Evolutionary conservation across 2,329 filamentous ascomycete genomes (phyloP).

Genomic region (Metarhizium anisopliae): DNA sequence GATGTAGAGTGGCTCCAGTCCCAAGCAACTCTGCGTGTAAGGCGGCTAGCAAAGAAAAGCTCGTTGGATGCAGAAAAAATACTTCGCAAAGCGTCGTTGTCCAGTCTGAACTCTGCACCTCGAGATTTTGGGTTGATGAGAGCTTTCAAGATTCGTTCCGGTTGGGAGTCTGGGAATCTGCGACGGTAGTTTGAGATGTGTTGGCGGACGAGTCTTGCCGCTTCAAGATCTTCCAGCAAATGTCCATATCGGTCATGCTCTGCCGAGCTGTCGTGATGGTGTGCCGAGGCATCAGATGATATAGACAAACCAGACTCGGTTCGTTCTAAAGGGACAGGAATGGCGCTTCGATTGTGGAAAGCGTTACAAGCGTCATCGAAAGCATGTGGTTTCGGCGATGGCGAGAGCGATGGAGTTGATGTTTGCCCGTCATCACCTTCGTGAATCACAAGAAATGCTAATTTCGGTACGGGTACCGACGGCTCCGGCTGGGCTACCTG

Average conservation of each 20-base stretch:
- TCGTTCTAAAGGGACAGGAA: conserved; percentile 30
- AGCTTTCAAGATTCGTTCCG: conserved; percentile 47
- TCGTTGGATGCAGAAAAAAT: conserved; percentile 54
- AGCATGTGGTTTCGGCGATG: conserved; percentile 11
- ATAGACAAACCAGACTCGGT: conserved; percentile 42
- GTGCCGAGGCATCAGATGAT: conserved; percentile 27
- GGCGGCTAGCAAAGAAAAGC: conserved; percentile 50
- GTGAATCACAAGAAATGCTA: conserved; percentile 30
- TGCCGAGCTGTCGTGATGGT: conserved; percentile 19
- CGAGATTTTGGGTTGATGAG: conserved; percentile 43
- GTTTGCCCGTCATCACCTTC: conserved; percentile 17
- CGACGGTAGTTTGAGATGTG: conserved; percentile 37
- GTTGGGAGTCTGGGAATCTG: conserved; percentile 38
- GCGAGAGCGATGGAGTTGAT: conserved; percentile 8
- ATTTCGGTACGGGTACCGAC: conserved; percentile 22
- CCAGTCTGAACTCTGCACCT: conserved; percentile 41
- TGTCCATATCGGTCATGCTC: conserved; percentile 16
- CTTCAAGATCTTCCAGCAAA: conserved; percentile 29
- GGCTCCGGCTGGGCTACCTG: conserved; percentile 3
- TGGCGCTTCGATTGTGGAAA: not conserved
- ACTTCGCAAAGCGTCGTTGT: conserved; percentile 46
- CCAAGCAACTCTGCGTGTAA: conserved; percentile 51
- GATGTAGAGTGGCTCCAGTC: conserved; percentile 48
- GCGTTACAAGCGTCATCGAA: not conserved
- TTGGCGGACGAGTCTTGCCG: conserved; percentile 38